These are phyloP conservation scores for Nannochloropsis oceanica DNA, from an alignment of 108 stramenopile genomes.

Conservation along the genomic window DNA sequence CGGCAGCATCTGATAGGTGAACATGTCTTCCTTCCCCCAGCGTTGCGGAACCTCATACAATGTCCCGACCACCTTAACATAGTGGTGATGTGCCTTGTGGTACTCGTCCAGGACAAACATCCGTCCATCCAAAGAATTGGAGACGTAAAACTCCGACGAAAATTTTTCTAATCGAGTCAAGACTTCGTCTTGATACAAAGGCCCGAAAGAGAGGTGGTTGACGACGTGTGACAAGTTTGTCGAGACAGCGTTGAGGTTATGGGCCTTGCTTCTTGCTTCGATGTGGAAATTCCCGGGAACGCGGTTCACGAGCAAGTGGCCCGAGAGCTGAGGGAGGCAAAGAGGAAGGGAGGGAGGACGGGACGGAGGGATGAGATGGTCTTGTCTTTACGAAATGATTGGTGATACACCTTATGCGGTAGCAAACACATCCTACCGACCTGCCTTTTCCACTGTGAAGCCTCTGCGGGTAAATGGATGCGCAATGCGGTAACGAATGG, in stretches of 20 bases:
- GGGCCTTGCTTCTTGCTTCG: constrained; percentile 71
- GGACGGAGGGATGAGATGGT: not conserved
- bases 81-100: constrained; percentile 86
- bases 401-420: not conserved
- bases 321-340: constrained; percentile 16
- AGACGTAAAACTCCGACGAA: not conserved
- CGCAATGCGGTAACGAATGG: too few species aligned
- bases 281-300: constrained; percentile 95
- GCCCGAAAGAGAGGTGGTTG: constrained; percentile 62
- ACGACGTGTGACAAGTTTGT: constrained; percentile 77
- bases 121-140: constrained; percentile 61
- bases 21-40: not conserved
- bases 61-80: constrained; percentile 52
- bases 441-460: too few species aligned
- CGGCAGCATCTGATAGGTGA: not conserved
- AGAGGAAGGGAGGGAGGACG: not conserved
- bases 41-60: not conserved
- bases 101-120: constrained; percentile 49
- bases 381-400: not conserved
- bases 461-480: too few species aligned
- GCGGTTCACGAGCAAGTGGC: constrained; percentile 55
- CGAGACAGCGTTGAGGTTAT: constrained; percentile 54
- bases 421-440: not conserved
- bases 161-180: constrained; percentile 21
- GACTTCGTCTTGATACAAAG: not conserved